Evolutionary conservation across 1,139 yeast genomes (phyloP).

Genomic region (Saccharomycopsis crataegensis): DNA sequence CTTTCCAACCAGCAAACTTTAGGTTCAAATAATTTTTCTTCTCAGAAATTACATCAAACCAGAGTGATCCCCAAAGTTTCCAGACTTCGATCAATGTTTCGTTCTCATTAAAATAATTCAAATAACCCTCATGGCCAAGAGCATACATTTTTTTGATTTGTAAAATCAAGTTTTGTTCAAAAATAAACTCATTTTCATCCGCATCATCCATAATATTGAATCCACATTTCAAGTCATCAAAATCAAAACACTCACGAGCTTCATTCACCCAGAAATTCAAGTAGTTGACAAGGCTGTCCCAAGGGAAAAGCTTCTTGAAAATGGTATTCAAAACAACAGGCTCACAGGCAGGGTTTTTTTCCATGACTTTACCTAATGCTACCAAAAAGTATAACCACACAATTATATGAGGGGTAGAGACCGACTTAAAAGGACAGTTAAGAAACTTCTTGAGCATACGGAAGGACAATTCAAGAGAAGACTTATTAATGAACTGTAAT

Average conservation of each 20-base stretch:
- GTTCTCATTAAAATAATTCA: slow-evolving; percentile 41
- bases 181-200: slow-evolving; percentile 25
- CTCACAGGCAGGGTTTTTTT: slow-evolving; percentile 39
- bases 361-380: slow-evolving; percentile 53
- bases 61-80: slow-evolving; percentile 79
- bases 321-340: slow-evolving; percentile 46
- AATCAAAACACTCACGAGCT: slow-evolving; percentile 32
- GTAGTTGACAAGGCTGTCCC: slow-evolving; percentile 57
- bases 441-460: slow-evolving; percentile 58
- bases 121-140: slow-evolving; percentile 26
- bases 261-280: slow-evolving; percentile 34
- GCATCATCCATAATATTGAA: slow-evolving; percentile 24
- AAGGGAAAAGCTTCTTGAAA: slow-evolving; percentile 50
- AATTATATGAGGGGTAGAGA: slow-evolving; percentile 57
- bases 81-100: slow-evolving; percentile 69
- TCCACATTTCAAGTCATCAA: slow-evolving; percentile 21
- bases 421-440: slow-evolving; percentile 60
- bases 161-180: slow-evolving; percentile 14
- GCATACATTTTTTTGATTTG: slow-evolving; percentile 16
- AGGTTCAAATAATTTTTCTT: slow-evolving; percentile 47
- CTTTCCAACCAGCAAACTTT: slow-evolving; percentile 48
- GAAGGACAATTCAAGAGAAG: slow-evolving; percentile 59
- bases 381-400: slow-evolving; percentile 67
- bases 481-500: slow-evolving; percentile 49
- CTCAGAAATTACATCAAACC: slow-evolving; percentile 55